Evolutionary conservation across 2,329 filamentous ascomycete species (phyloP).

Genomic region (Raffaelea deltoideospora): DNA sequence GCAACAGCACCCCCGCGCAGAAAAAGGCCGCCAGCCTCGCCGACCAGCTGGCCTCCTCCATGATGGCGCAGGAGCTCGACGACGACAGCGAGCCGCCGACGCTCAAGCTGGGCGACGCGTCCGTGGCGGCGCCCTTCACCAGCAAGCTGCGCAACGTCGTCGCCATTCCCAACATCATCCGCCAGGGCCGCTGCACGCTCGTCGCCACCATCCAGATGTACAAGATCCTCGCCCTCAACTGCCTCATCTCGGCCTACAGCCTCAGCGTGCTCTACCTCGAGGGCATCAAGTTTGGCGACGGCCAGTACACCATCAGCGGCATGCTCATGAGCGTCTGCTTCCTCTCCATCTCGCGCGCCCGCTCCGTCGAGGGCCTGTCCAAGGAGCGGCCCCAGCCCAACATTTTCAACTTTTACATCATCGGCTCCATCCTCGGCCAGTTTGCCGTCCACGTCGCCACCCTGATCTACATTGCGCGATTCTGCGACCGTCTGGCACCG

Average conservation of each 20-base stretch:
- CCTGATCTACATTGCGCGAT: constrained; percentile 82
- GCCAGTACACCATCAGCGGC: constrained; percentile 94
- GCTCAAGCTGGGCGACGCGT: constrained; percentile 93
- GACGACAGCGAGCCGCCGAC: constrained; percentile 86
- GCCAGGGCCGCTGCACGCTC: constrained; percentile 91
- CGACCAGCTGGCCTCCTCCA: constrained; percentile 69
- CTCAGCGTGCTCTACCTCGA: constrained; percentile 91
- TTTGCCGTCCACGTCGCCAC: constrained; percentile 93
- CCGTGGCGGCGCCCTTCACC: constrained; percentile 91
- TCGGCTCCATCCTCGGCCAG: constrained; percentile 90
- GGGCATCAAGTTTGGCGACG: constrained; percentile 97
- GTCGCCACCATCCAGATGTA: constrained; percentile 99
- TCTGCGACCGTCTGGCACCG: constrained; percentile 76
- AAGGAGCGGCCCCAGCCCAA: constrained; percentile 97
- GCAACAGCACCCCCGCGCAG: constrained; percentile 41
- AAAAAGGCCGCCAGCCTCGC: constrained; percentile 65
- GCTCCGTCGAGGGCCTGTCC: constrained; percentile 85
- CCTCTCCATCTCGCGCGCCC: constrained; percentile 92
- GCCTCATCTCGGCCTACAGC: constrained; percentile 94
- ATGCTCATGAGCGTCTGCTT: constrained; percentile 99
- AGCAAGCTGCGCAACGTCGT: constrained; percentile 95
- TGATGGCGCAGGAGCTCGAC: constrained; percentile 83
- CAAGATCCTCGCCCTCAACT: constrained; percentile 97
- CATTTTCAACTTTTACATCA: constrained; percentile 98
- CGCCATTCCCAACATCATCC: constrained; percentile 94